Conservation (phyloP, 2,329 filamentous ascomycete species). For the Phialophora expanda region DNA sequence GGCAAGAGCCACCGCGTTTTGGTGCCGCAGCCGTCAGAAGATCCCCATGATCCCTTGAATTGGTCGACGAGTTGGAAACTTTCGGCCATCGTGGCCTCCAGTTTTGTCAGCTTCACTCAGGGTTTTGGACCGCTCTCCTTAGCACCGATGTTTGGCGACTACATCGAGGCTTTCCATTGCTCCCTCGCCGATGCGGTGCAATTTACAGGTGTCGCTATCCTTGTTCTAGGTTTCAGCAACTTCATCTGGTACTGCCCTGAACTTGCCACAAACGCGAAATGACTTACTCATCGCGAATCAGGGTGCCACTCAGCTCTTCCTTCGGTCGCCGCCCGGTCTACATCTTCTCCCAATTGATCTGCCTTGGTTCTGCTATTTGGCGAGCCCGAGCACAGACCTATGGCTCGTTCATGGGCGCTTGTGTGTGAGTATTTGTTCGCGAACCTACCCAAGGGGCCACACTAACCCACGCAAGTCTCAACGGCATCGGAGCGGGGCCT, state of each 20-base stretch:
- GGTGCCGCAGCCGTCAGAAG: constrained; percentile 58
- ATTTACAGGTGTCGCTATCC: constrained; percentile 62
- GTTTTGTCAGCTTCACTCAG: constrained; percentile 58
- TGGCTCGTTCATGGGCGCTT: constrained; percentile 68
- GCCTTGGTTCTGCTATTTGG: constrained; percentile 62
- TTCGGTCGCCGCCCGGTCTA: constrained; percentile 62
- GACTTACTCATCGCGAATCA: constrained; percentile 38
- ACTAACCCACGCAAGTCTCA: constrained; percentile 47
- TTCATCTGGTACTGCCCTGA: constrained; percentile 58
- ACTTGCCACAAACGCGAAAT: constrained; percentile 15
- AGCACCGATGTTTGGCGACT: constrained; percentile 64
- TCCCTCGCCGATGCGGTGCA: constrained; percentile 60
- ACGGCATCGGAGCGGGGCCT: constrained; percentile 67
- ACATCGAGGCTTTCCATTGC: constrained; percentile 62
- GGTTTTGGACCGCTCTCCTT: constrained; percentile 62
- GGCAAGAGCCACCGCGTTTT: constrained; percentile 47
- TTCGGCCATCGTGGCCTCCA: constrained; percentile 54
- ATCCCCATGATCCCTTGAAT: constrained; percentile 57
- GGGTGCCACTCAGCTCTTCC: constrained; percentile 61
- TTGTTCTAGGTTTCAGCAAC: constrained; percentile 64
- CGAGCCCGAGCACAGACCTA: constrained; percentile 64
- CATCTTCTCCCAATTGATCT: constrained; percentile 59
- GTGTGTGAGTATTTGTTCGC: constrained; percentile 43
- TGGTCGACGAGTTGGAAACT: constrained; percentile 57
- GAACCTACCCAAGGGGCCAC: not conserved